Conservation (phyloP, 2,329 filamentous ascomycete species). For the Fusarium sterilihyphosum region DNA sequence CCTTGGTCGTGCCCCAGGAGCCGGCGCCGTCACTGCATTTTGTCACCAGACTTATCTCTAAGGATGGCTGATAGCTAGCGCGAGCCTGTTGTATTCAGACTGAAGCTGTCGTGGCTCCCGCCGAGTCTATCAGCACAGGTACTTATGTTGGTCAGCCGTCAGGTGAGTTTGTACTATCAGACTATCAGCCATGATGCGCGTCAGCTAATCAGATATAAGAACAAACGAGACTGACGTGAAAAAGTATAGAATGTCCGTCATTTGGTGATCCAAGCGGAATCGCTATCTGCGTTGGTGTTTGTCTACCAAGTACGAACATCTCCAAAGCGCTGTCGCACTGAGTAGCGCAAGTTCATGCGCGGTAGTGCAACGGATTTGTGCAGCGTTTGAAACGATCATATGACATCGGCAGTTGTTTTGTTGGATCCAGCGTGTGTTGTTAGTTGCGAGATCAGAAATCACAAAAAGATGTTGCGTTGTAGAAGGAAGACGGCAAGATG, state of each 20-base stretch:
- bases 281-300: not conserved
- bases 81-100: not conserved
- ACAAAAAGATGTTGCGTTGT: not conserved
- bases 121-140: not conserved
- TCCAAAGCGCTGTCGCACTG: not conserved
- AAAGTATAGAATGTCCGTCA: not conserved
- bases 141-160: too few species aligned
- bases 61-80: fast-evolving
- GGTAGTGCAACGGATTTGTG: not conserved
- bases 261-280: not conserved
- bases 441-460: not conserved
- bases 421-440: not conserved
- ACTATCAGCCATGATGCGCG: too few species aligned
- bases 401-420: not conserved
- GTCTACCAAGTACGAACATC: not conserved
- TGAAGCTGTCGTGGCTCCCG: not conserved
- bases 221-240: not conserved
- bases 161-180: not conserved
- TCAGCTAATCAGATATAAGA: not conserved
- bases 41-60: too few species aligned
- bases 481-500: not conserved
- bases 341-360: not conserved
- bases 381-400: not conserved
- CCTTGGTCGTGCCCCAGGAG: not conserved
- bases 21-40: not conserved